Evolutionary conservation across 495 filamentous ascomycete species (phyloP), one percentile per base, ranked within the genome.

Genomic region (Parathielavia appendiculata): DNA sequence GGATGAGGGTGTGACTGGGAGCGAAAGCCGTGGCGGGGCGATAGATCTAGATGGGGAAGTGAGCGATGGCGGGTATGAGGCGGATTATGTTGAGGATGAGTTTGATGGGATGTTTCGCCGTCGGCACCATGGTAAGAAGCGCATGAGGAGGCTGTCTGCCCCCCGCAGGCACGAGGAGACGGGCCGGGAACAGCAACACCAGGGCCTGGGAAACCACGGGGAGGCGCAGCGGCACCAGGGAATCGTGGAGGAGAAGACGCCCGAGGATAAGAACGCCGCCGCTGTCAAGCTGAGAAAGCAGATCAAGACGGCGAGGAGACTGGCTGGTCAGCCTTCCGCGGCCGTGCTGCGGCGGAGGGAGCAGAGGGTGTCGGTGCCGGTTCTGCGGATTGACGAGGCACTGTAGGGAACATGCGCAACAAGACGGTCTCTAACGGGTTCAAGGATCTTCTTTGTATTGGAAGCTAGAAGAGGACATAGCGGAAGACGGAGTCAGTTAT

Each of bases 221-320:
- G 46, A 54, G 26, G 45, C 6, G 9, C 44, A 20, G 44, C 35
- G 13, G 44, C 38, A 54, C 17, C 9, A 17, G 34, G 51, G 35
- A 32, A 32, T 32, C 14, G 2, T 6, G 41, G 59, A 54, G 26
- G 41, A 54, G 38, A 57, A 69, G 58, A 61, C 66, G 49, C 34
- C 59, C 45, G 14, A 56, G 14, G 63, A 66, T 16, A 61, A 65
- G 22, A 57, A 65, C 16, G 48, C 66, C 0, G 60, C 57, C 7
- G 61, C 70, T 6, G 68, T 71, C 4, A 62, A 54, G 51, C 52
- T 71, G 50, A 58, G 71, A 36, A 72, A 71, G 60, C 63, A 75
- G 22, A 60, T 51, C 6, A 76, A 69, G 57, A 16, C 22, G 35
- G 55, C 54, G n/a, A 38, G 41, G 38, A 41, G 54, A 50, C n/a